A percentile compares a stretch with the other conserved stretches of the same genome.
These are phyloP conservation scores for Phragmites australis DNA, from an alignment of 176 grass and related monocot genomes.

Conservation along the genomic window DNA sequence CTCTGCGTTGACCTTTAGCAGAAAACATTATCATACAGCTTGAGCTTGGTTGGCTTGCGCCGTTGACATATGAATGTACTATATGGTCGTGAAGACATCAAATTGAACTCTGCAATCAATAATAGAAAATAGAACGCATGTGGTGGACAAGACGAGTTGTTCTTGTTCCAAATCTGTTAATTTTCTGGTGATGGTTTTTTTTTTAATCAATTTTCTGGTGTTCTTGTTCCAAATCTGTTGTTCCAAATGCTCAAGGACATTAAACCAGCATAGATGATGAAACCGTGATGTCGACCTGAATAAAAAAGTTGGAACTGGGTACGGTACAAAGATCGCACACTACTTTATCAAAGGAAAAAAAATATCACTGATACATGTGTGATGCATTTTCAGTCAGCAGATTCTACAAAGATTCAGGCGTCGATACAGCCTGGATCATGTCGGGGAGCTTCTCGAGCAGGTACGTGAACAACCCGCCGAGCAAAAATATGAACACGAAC, in stretches of 20 bases:
- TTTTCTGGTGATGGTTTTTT: background rate
- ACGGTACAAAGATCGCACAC: background rate
- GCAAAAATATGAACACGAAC: slow-evolving; percentile 72
- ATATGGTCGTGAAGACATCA: background rate
- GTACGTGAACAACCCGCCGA: slow-evolving; percentile 70
- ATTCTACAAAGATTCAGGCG: slow-evolving; percentile 26
- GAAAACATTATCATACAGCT: background rate
- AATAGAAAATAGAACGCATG: background rate
- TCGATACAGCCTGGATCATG: slow-evolving; percentile 19
- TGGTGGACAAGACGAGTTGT: background rate
- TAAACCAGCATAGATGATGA: background rate
- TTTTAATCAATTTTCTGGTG: no score
- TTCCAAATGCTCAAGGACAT: background rate
- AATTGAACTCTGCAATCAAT: background rate
- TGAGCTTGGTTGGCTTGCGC: background rate
- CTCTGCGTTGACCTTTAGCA: no score
- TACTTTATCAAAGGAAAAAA: background rate
- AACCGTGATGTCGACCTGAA: background rate
- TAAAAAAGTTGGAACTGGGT: background rate
- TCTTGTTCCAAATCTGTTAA: background rate
- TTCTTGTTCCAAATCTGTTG: background rate
- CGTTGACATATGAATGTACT: slow-evolving; percentile 35
- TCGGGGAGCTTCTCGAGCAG: slow-evolving; percentile 70
- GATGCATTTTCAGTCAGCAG: background rate
- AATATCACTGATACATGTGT: background rate